These are phyloP conservation scores for Microdochium paspali DNA, from an alignment of 2,329 filamentous ascomycete species.

Conservation along the genomic window DNA sequence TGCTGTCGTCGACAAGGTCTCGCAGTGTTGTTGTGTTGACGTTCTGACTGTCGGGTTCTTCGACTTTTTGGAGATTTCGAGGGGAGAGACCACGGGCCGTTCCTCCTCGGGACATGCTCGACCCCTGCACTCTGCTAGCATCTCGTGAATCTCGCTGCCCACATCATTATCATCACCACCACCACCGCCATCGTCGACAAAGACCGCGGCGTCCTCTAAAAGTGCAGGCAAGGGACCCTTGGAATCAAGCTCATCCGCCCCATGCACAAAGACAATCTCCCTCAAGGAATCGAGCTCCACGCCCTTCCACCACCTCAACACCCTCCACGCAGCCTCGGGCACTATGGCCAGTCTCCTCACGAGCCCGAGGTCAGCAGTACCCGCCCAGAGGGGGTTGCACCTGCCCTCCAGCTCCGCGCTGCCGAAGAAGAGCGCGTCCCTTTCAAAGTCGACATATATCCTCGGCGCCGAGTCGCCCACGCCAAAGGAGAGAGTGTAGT, in stretches of 20 bases:
- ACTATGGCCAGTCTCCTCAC: slow-evolving; percentile 18
- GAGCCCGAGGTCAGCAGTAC: slow-evolving; percentile 14
- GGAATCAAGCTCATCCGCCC: slow-evolving; percentile 12
- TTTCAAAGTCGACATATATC: slow-evolving; percentile 20
- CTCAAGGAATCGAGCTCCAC: slow-evolving; percentile 14
- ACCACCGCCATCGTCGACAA: slow-evolving; percentile 10
- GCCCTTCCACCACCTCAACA: slow-evolving; percentile 15
- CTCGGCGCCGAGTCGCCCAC: slow-evolving; percentile 12
- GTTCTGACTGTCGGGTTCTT: too few relatives aligned
- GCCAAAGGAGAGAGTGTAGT: slow-evolving; percentile 17
- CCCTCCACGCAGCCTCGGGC: slow-evolving; percentile 20
- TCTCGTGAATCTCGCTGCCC: too few relatives aligned
- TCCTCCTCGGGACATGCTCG: too few relatives aligned
- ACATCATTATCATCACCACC: neutral
- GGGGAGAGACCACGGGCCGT: too few relatives aligned
- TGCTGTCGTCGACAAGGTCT: too few relatives aligned
- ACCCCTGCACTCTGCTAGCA: too few relatives aligned
- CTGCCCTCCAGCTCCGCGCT: slow-evolving; percentile 15
- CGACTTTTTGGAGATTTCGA: too few relatives aligned
- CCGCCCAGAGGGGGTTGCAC: slow-evolving; percentile 15
- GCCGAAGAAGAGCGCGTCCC: slow-evolving; percentile 21
- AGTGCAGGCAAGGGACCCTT: slow-evolving; percentile 13
- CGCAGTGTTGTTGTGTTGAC: too few relatives aligned
- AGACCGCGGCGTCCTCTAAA: slow-evolving; percentile 13
- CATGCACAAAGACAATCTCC: slow-evolving; percentile 21